Conservation (phyloP, 2,329 filamentous ascomycete genomes). For the Fusarium brevicatenulatum region DNA sequence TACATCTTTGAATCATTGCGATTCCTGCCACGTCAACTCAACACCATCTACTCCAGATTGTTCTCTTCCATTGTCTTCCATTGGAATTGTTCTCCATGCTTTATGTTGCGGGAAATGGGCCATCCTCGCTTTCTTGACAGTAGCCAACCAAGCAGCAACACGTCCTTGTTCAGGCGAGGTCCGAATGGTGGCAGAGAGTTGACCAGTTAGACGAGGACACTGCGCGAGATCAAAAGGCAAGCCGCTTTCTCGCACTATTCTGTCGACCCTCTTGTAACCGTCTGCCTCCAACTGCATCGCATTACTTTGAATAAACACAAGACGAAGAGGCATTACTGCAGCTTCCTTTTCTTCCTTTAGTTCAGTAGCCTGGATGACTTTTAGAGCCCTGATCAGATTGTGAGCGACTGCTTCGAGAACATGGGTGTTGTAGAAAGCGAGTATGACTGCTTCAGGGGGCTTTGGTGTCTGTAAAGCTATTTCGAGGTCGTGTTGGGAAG, state of each 20-base stretch:
- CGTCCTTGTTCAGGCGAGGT: slow-evolving; percentile 6
- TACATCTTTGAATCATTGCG: not conserved
- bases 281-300: slow-evolving; percentile 58
- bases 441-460: slow-evolving; percentile 53
- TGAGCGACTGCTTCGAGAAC: slow-evolving; percentile 54
- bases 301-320: slow-evolving; percentile 55
- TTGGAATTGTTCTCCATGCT: not conserved
- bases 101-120: not conserved
- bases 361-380: slow-evolving; percentile 49
- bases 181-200: not conserved
- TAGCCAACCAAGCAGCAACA: slow-evolving; percentile 5
- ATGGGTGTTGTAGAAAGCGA: slow-evolving; percentile 60
- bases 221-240: slow-evolving; percentile 44
- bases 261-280: slow-evolving; percentile 60
- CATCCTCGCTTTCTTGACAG: not conserved
- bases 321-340: slow-evolving; percentile 47
- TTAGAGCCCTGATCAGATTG: slow-evolving; percentile 48
- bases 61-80: not conserved
- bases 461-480: slow-evolving; percentile 44
- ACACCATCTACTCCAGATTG: not conserved
- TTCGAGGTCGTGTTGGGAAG: slow-evolving; percentile 46
- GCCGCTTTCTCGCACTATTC: slow-evolving; percentile 49
- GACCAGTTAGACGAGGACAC: not conserved
- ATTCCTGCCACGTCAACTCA: not conserved
- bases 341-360: slow-evolving; percentile 53